Conservation (phyloP, 352 stramenopile species). For the Phytophthora fragariae region DNA sequence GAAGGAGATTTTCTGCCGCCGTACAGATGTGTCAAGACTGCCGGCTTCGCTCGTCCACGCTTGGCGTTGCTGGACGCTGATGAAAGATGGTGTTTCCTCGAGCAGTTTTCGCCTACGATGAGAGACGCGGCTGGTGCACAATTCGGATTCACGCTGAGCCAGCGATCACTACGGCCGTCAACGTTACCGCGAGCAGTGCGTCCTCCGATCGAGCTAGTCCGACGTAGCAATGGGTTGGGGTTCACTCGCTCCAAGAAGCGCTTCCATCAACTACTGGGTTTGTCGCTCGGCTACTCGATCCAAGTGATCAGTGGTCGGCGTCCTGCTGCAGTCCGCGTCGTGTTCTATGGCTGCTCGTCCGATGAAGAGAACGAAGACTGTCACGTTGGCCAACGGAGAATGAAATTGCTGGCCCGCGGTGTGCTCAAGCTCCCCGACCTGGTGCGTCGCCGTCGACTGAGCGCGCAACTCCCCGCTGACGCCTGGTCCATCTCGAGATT, state of each 20-base stretch:
- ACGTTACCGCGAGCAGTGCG: constrained; percentile 27
- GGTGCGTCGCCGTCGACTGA: constrained; percentile 19
- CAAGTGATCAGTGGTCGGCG: constrained; percentile 18
- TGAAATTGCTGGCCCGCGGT: constrained; percentile 21
- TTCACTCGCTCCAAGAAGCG: constrained; percentile 27
- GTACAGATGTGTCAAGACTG: constrained; percentile 46
- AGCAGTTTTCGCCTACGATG: constrained; percentile 16
- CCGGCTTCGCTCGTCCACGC: constrained; percentile 36
- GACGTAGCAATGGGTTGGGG: constrained; percentile 6
- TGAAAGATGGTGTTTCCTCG: constrained; percentile 44
- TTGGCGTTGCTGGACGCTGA: constrained; percentile 35
- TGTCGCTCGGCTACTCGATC: constrained; percentile 27
- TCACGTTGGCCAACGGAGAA: constrained; percentile 8
- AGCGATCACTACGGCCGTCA: constrained; percentile 38
- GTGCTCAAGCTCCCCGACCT: constrained; percentile 30
- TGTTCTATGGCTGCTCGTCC: constrained; percentile 24
- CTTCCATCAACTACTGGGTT: constrained; percentile 16
- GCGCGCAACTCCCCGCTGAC: constrained; percentile 23
- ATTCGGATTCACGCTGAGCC: constrained; percentile 32
- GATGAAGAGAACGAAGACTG: background rate
- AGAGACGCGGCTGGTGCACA: background rate
- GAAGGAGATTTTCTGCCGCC: background rate
- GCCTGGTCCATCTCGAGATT: constrained; percentile 7
- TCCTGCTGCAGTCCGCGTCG: constrained; percentile 20
- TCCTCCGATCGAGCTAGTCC: constrained; percentile 28